phyloP scores from a whole-genome alignment of 2,329 filamentous ascomycete genomes.

The Stemphylium lycopersici region DNA sequence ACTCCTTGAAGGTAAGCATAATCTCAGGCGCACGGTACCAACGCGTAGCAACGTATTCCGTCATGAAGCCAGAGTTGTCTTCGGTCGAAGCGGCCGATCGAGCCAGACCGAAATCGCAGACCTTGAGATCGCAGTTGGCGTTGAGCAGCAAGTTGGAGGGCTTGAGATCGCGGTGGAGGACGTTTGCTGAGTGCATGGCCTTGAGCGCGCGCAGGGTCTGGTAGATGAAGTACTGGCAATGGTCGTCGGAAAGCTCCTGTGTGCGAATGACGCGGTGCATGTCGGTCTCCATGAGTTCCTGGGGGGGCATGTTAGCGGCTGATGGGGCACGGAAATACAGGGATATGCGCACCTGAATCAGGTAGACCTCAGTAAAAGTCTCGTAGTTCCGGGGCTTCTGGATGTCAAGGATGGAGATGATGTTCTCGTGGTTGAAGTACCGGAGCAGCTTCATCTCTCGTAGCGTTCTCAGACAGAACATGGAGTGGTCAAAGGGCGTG shows the following conservation, averaged over 20 bases:
- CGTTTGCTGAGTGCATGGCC: slow-evolving; percentile 99
- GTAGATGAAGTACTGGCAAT: slow-evolving; percentile 99
- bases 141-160: slow-evolving; percentile 96
- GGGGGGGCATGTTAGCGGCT: slow-evolving; percentile 17
- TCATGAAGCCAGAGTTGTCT: slow-evolving; percentile 99
- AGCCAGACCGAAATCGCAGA: slow-evolving; percentile 97
- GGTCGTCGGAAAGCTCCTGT: slow-evolving; percentile 96
- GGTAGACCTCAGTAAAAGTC: slow-evolving; percentile 95
- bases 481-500: slow-evolving; percentile 97
- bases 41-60: slow-evolving; percentile 98
- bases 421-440: slow-evolving; percentile 99
- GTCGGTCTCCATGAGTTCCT: slow-evolving; percentile 99
- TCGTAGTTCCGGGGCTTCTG: slow-evolving; percentile 97
- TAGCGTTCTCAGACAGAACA: slow-evolving; percentile 95
- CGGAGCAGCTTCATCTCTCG: slow-evolving; percentile 99
- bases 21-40: slow-evolving; percentile 99
- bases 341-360: slow-evolving; percentile 76
- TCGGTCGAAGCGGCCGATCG: slow-evolving; percentile 95
- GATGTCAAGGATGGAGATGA: slow-evolving; percentile 98
- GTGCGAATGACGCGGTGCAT: slow-evolving; percentile 99
- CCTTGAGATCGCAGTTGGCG: slow-evolving; percentile 98
- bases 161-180: slow-evolving; percentile 95
- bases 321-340: background rate
- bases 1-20: slow-evolving; percentile 99
- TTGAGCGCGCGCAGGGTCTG: slow-evolving; percentile 97